These are phyloP conservation scores for Elsinoe ampelina DNA, from an alignment of 2,329 filamentous ascomycete genomes.

Conservation along the genomic window DNA sequence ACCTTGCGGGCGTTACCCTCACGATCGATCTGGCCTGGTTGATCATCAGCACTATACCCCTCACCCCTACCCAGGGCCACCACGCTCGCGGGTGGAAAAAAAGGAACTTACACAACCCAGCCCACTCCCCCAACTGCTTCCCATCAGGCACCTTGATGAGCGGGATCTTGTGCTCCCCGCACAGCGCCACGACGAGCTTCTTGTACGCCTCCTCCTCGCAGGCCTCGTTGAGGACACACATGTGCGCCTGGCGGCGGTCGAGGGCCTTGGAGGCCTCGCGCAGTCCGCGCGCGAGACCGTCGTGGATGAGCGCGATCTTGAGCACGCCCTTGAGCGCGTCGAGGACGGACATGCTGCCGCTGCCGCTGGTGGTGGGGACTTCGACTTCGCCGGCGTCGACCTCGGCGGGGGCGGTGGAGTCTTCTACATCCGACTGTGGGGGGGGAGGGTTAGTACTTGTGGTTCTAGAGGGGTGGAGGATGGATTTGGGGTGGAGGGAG, in stretches of 20 bases:
- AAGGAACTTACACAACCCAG: conserved; percentile 82
- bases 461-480: no score
- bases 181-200: conserved; percentile 98
- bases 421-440: conserved; percentile 99
- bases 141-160: conserved; percentile 99
- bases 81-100: neutral
- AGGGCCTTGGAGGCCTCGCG: conserved; percentile 98
- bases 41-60: conserved; percentile 16
- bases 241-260: conserved; percentile 96
- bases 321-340: conserved; percentile 98
- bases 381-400: conserved; percentile 68
- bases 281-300: conserved; percentile 95
- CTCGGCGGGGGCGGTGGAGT: conserved; percentile 80
- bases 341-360: conserved; percentile 84
- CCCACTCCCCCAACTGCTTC: conserved; percentile 99
- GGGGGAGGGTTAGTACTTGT: conserved; percentile 12
- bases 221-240: conserved; percentile 99
- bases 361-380: conserved; percentile 79
- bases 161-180: conserved; percentile 99
- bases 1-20: conserved; percentile 99
- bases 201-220: conserved; percentile 99
- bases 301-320: conserved; percentile 98
- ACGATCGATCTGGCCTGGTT: conserved; percentile 86
- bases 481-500: neutral
- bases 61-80: no score